A percentile compares a stretch with the other conserved stretches of the same genome.
Conservation (phyloP, 1,139 yeast genomes). For the Suhomyces wounanorum region DNA sequence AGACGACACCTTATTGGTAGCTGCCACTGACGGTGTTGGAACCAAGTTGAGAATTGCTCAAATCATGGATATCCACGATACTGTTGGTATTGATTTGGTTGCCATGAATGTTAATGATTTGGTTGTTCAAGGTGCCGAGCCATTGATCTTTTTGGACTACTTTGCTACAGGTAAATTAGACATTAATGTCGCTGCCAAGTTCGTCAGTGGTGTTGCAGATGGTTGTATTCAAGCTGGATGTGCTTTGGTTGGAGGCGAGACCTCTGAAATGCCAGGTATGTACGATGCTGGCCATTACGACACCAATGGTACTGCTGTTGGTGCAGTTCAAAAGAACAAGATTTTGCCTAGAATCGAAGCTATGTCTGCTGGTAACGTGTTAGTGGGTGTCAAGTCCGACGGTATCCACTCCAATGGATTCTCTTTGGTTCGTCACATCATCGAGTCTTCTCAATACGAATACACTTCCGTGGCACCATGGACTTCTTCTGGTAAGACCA, state of each 20-base stretch:
- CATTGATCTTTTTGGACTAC: slow-evolving; percentile 91
- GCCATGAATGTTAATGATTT: slow-evolving; percentile 99
- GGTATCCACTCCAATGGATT: slow-evolving; percentile 98
- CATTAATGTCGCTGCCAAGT: slow-evolving; percentile 77
- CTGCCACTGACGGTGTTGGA: slow-evolving; percentile 99
- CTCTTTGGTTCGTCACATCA: slow-evolving; percentile 92
- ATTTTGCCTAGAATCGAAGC: slow-evolving; percentile 69
- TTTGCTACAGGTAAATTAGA: slow-evolving; percentile 94
- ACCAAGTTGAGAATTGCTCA: slow-evolving; percentile 96
- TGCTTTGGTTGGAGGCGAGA: slow-evolving; percentile 98
- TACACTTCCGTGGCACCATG: slow-evolving; percentile 86
- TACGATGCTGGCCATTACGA: slow-evolving; percentile 95
- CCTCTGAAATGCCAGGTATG: slow-evolving; percentile 99
- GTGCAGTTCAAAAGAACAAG: slow-evolving; percentile 85
- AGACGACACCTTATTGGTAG: slow-evolving; percentile 80
- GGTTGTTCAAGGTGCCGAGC: slow-evolving; percentile 99
- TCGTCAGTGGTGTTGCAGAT: slow-evolving; percentile 93
- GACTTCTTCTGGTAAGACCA: slow-evolving; percentile 63
- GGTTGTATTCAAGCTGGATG: slow-evolving; percentile 96
- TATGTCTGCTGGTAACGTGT: slow-evolving; percentile 77
- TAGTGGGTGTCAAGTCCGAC: slow-evolving; percentile 84
- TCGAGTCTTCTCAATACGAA: slow-evolving; percentile 64
- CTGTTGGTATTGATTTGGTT: slow-evolving; percentile 97
- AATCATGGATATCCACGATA: slow-evolving; percentile 81
- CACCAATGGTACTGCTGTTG: slow-evolving; percentile 97